Conservation (phyloP, 2,329 filamentous ascomycete species). For the Cytospora piceae region DNA sequence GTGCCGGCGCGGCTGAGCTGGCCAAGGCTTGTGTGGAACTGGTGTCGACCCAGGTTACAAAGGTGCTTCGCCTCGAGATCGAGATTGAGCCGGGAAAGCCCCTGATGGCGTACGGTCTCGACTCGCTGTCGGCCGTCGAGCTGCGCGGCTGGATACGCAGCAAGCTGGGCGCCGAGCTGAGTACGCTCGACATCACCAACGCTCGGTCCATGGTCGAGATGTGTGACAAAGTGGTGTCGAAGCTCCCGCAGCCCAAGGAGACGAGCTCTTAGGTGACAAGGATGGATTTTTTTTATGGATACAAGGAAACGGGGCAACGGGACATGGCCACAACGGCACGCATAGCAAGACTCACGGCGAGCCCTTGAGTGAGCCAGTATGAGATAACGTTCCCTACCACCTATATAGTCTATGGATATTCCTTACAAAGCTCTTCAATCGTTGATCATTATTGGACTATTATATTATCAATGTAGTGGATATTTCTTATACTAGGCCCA, state of each 20-base stretch:
- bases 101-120: constrained; percentile 36
- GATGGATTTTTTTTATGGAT: no score
- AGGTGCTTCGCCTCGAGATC: constrained; percentile 29
- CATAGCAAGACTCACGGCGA: no score
- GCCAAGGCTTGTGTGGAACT: constrained; percentile 15
- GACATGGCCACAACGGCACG: no score
- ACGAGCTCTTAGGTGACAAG: no score
- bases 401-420: no score
- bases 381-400: no score
- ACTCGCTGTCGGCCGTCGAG: constrained; percentile 40
- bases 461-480: no score
- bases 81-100: constrained; percentile 31
- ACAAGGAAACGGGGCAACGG: no score
- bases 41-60: constrained; percentile 17
- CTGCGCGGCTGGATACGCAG: constrained; percentile 38
- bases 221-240: constrained; percentile 30
- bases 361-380: no score
- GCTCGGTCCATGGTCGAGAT: constrained; percentile 30
- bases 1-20: constrained; percentile 18
- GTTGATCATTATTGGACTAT: no score
- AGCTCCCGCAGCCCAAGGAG: constrained; percentile 4
- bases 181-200: constrained; percentile 32
- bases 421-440: no score
- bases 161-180: constrained; percentile 34
- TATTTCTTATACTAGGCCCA: no score